Percentiles rank a stretch among this genome's conserved stretches.
These are phyloP conservation scores for Xylaria grammica DNA, from an alignment of 495 filamentous ascomycete species.

Conservation along the genomic window DNA sequence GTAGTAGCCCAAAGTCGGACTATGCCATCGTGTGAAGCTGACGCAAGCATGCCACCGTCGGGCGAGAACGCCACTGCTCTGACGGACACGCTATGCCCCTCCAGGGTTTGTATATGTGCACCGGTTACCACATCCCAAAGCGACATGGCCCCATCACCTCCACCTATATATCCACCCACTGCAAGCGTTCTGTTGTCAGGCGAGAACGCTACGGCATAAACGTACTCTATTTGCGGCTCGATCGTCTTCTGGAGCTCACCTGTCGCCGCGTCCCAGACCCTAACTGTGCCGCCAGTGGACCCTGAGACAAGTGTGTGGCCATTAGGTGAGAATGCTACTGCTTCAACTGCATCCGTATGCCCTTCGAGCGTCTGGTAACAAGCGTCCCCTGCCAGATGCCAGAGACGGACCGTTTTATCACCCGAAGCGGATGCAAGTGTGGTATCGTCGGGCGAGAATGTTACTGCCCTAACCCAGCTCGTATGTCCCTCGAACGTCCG, in stretches of 20 bases:
- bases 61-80: constrained; percentile 24
- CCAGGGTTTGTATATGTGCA: constrained; percentile 27
- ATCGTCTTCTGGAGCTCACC: neutral
- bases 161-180: too few relatives aligned
- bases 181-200: constrained; percentile 30
- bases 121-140: constrained; percentile 38
- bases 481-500: constrained; percentile 12
- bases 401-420: constrained; percentile 19
- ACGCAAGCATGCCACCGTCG: constrained; percentile 19
- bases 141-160: too few relatives aligned
- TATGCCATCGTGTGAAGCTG: neutral
- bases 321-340: constrained; percentile 25
- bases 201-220: neutral
- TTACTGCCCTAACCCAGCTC: neutral
- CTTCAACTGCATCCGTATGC: neutral
- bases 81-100: neutral
- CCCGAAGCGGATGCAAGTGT: constrained; percentile 24
- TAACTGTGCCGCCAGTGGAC: neutral
- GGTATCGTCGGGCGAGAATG: constrained; percentile 24
- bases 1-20: constrained; percentile 1
- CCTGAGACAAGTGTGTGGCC: constrained; percentile 28
- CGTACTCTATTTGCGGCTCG: neutral
- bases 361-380: constrained; percentile 32
- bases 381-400: constrained; percentile 41
- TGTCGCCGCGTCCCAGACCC: neutral